Evolutionary conservation across 108 stramenopile genomes (phyloP), one percentile per base, ranked within the genome.

Genomic region (Mediolabrus comicus): DNA sequence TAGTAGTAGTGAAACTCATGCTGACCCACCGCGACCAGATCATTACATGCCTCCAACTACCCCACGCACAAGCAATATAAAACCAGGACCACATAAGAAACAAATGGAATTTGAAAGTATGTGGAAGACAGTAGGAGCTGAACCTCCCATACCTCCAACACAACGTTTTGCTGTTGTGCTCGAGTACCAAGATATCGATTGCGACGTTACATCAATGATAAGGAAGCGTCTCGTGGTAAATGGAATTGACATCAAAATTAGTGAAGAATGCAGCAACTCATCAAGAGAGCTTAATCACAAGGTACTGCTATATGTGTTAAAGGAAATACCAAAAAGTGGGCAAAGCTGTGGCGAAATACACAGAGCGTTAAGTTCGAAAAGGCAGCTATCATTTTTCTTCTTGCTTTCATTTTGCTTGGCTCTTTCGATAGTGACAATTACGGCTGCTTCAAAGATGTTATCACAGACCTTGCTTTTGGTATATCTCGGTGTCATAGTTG

Each of bases 311-410:
- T 43, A 22, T 27, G 38, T 67, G 39, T 55, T 67, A 3, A 30
- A 38, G 28, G 39, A 34, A 3, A 28, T 31, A 41, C 56, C 67
- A 28, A 30, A 24, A 30, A 67, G 67, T 58, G 67, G 67, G 39
- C 33, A 53, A 41, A 29, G 38, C 6, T 39, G 25, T 26, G 67
- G 39, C 29, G 67, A 67, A n/a, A 56, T 67, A 29, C 36, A 39
- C 28, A 2, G 56, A 41, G 36, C 54, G 4, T 22, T 27, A n/a
- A 39, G 36, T 11, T 67, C 35, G 39, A 30, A 58, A 34, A 67
- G 26, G 46, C 46, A 49, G 46, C 46, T 49, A 0, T 49, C 22
- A 17, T 49, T 49, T 8, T 22, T 49, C 6, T 49, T 49, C 22
- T 24, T 49, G 9, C 46, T 49, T 0, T 49, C 46, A 17, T 49